A percentile compares a stretch with the other conserved stretches of the same genome.
phyloP scores from a whole-genome alignment of 768 basidiomycete species.

The Lentinula aciculospora region DNA sequence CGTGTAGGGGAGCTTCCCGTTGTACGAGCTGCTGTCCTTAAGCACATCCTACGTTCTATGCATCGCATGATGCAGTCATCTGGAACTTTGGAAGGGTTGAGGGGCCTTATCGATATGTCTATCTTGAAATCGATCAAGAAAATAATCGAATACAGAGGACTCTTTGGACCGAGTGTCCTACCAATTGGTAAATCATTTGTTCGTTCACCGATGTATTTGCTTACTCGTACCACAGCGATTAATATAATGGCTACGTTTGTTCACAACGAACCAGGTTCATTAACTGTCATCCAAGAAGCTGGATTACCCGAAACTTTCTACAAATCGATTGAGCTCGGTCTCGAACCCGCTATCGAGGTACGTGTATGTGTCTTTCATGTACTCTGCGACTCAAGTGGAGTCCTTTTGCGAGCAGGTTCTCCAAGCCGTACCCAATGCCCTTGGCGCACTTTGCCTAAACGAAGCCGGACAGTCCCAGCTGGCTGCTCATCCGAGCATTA shows the following conservation, averaged over 20 bases:
- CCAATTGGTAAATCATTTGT: constrained; percentile 59
- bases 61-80: constrained; percentile 98
- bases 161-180: constrained; percentile 85
- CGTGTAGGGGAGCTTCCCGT: constrained; percentile 65
- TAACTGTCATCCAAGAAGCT: constrained; percentile 89
- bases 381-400: constrained; percentile 1
- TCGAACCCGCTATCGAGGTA: constrained; percentile 88
- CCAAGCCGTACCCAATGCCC: constrained; percentile 89
- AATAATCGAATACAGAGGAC: constrained; percentile 74
- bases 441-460: constrained; percentile 95
- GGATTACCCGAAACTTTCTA: constrained; percentile 89
- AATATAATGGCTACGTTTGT: constrained; percentile 96
- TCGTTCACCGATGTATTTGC: constrained; percentile 4
- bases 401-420: constrained; percentile 54
- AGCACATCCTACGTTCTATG: constrained; percentile 85
- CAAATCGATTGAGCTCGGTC: constrained; percentile 72
- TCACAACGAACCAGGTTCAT: constrained; percentile 96
- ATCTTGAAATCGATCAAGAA: constrained; percentile 81
- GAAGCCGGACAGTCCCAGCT: constrained; percentile 83
- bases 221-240: constrained; percentile 50
- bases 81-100: constrained; percentile 89
- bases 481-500: constrained; percentile 68
- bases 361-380: constrained; percentile 7
- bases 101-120: constrained; percentile 89
- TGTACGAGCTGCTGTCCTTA: constrained; percentile 74